Evolutionary conservation across 2,329 filamentous ascomycete species (phyloP).

Genomic region (Fusarium sp.): DNA sequence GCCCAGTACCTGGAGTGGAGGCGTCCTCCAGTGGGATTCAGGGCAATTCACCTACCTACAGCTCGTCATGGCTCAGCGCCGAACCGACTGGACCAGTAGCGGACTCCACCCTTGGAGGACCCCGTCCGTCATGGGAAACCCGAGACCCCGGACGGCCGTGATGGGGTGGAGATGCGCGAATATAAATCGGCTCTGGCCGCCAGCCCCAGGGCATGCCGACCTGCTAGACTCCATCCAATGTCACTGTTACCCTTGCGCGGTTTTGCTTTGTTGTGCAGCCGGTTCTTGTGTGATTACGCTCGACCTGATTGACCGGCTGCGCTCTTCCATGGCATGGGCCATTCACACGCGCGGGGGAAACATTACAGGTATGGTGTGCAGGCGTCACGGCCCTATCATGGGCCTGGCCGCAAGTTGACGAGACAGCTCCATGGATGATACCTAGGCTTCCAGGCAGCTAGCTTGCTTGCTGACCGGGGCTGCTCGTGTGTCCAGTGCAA

Average conservation of each 20-base stretch:
- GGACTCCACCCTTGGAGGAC: conserved; percentile 16
- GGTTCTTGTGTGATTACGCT: conserved; percentile 8
- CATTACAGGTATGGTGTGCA: neutral
- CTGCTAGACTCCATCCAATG: conserved; percentile 26
- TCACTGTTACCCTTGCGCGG: conserved; percentile 27
- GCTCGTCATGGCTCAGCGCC: neutral
- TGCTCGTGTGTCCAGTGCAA: neutral
- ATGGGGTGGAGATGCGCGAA: conserved; percentile 49
- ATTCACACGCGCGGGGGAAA: neutral
- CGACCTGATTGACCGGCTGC: conserved; percentile 1
- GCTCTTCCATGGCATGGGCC: neutral
- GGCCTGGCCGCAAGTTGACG: neutral
- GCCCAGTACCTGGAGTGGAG: neutral
- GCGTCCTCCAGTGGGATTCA: conserved; percentile 25
- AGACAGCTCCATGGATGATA: neutral
- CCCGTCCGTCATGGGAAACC: conserved; percentile 20
- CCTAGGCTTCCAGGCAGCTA: neutral
- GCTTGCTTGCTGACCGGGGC: neutral
- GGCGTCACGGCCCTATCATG: conserved; percentile 16
- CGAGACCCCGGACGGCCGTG: conserved; percentile 32
- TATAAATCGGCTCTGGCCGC: conserved; percentile 45
- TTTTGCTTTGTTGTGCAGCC: conserved; percentile 1
- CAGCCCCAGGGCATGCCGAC: conserved; percentile 19
- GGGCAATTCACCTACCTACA: conserved; percentile 19
- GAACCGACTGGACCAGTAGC: neutral